Evolutionary conservation across 352 stramenopile species (phyloP), one percentile per base, ranked within the genome.

Genomic region (Plasmopara viticola): DNA sequence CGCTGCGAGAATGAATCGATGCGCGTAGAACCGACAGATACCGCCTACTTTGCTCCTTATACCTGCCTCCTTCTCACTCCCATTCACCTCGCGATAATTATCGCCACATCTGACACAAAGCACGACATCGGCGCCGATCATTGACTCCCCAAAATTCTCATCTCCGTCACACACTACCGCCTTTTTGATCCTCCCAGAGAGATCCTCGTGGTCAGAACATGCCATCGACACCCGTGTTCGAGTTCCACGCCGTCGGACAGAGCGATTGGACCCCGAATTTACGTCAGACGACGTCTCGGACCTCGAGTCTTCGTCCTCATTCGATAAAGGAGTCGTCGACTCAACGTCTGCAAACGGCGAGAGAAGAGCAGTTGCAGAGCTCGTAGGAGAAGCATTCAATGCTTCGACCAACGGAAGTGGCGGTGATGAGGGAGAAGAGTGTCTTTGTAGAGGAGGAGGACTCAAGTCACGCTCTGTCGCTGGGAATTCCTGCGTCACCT

Each of bases 1-100:
- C 4, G 80, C 78, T n/a, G 79, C 79, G 2, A 94, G 62, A 66
- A 94, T 85, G 64, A 94, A 94, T 2, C 79, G 64, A 44, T 94
- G 84, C 2, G 81, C 79, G 40, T 90, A 66, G 41, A 92, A 92
- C 15, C 44, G 47, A 18, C 50, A 30, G 43, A 57, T 37, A 5
- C 39, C 28, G 43, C 46, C 44, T 14, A n/a, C n/a, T 28, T 18
- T 55, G 35, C 39, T 49, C 18, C 47, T 48, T 45, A 48, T 48
- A 9, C 17, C 51, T 9, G 15, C 13, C 33, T 40, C 25, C 46
- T 52, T 48, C 7, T n/a, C 30, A 40, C 47, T 38, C 13, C 34
- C 51, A 48, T 56, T 56, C 0, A 20, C 35, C 10, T 49, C 47
- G 29, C 34, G 38, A 50, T 56, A 33, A 39, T 53, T 55, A 7